Conservation (phyloP, 768 basidiomycete genomes). For the Tulasnella sp. region DNA sequence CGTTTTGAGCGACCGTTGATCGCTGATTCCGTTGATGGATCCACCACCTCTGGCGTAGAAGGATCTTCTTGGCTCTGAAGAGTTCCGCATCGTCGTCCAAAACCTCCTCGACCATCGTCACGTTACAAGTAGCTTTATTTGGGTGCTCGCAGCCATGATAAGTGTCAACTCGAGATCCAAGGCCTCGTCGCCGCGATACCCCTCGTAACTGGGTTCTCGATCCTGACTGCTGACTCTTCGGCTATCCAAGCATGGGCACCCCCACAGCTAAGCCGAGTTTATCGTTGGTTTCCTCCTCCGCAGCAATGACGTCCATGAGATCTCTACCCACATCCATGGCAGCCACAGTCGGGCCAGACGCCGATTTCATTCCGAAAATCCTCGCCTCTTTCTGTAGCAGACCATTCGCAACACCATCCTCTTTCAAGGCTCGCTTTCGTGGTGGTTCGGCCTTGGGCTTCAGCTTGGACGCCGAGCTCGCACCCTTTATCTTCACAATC, state of each 20-base stretch:
- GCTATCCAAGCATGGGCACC: background rate
- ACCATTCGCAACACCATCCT: background rate
- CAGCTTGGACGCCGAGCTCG: background rate
- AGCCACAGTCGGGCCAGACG: background rate
- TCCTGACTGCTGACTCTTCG: background rate
- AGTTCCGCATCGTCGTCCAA: conserved; percentile 15
- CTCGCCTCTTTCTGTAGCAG: conserved; percentile 14
- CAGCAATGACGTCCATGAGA: conserved; percentile 12
- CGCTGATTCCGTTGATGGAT: background rate
- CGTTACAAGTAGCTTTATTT: background rate
- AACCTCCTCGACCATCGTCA: background rate
- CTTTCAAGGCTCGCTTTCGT: background rate
- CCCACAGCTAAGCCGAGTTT: background rate
- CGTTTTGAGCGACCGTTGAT: background rate
- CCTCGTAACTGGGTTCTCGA: background rate
- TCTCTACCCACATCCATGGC: background rate
- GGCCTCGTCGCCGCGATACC: conserved; percentile 32
- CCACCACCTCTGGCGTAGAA: background rate
- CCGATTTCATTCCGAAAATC: background rate
- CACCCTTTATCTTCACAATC: background rate
- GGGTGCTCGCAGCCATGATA: conserved; percentile 1
- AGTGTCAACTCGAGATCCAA: conserved; percentile 15
- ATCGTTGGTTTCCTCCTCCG: conserved; percentile 10
- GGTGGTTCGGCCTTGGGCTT: background rate
- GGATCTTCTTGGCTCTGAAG: conserved; percentile 13